Evolutionary conservation across 805 yeast species (phyloP).

Genomic region (Saccharomycopsis babjevae): DNA sequence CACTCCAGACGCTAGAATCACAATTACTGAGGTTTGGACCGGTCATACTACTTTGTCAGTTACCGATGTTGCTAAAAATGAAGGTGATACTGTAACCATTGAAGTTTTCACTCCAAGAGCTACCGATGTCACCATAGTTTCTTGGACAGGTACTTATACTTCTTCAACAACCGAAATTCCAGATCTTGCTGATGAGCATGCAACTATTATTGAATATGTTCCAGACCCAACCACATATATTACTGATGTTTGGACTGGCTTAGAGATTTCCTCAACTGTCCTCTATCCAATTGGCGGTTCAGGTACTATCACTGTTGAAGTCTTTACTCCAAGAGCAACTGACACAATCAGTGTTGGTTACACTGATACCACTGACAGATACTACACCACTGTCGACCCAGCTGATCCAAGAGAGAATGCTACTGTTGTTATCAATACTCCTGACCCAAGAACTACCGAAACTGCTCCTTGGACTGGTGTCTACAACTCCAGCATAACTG

Average conservation of each 20-base stretch:
- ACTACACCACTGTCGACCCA: not conserved
- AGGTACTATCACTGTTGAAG: not conserved
- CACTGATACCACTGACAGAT: not conserved
- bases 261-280: not conserved
- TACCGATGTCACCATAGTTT: not conserved
- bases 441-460: not conserved
- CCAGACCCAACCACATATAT: not conserved
- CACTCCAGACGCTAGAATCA: slow-evolving; percentile 1
- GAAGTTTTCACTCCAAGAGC: not conserved
- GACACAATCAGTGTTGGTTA: not conserved
- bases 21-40: not conserved
- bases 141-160: not conserved
- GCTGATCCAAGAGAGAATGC: not conserved
- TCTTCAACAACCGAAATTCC: not conserved
- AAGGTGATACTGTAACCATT: not conserved
- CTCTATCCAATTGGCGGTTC: not conserved
- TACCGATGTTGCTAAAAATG: not conserved
- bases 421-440: not conserved
- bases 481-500: not conserved
- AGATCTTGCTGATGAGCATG: not conserved
- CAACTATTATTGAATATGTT: not conserved
- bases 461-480: slow-evolving; percentile 1
- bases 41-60: not conserved
- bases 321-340: not conserved
- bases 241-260: not conserved